Evolutionary conservation across 2,329 filamentous ascomycete species (phyloP).

Genomic region (Neopestalotiopsis sp.): DNA sequence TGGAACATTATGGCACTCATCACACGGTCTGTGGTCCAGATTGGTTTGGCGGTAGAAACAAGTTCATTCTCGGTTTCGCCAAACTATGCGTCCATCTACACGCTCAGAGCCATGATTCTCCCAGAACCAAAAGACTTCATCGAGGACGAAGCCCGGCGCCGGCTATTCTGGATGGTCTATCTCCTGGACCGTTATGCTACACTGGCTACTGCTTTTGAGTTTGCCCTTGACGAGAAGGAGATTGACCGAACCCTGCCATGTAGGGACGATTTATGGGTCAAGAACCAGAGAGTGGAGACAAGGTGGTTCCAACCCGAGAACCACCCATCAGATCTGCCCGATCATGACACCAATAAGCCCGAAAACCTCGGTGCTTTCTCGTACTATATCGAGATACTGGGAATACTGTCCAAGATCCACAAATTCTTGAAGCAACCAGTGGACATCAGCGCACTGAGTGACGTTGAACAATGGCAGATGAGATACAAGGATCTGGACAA

Average conservation of each 20-base stretch:
- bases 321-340: slow-evolving; percentile 48
- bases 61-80: slow-evolving; percentile 81
- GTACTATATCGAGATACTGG: slow-evolving; percentile 88
- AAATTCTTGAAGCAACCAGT: slow-evolving; percentile 87
- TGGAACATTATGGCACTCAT: slow-evolving; percentile 93
- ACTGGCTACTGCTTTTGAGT: slow-evolving; percentile 89
- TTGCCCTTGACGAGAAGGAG: slow-evolving; percentile 86
- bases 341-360: slow-evolving; percentile 70
- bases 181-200: slow-evolving; percentile 89
- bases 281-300: slow-evolving; percentile 84
- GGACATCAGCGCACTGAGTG: slow-evolving; percentile 81
- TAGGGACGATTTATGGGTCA: slow-evolving; percentile 83
- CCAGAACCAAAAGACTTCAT: slow-evolving; percentile 85
- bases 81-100: slow-evolving; percentile 85
- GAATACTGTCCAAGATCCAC: slow-evolving; percentile 86
- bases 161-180: slow-evolving; percentile 95
- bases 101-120: slow-evolving; percentile 81
- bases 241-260: slow-evolving; percentile 88
- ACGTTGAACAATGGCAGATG: slow-evolving; percentile 89
- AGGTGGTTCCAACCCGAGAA: slow-evolving; percentile 73
- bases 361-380: slow-evolving; percentile 88
- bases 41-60: slow-evolving; percentile 83
- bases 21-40: slow-evolving; percentile 84
- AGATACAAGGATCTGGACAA: slow-evolving; percentile 86
- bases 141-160: slow-evolving; percentile 83